Evolutionary conservation across 192 early-diverging fungal genomes (phyloP).

Genomic region (Glomus cerebriforme): DNA sequence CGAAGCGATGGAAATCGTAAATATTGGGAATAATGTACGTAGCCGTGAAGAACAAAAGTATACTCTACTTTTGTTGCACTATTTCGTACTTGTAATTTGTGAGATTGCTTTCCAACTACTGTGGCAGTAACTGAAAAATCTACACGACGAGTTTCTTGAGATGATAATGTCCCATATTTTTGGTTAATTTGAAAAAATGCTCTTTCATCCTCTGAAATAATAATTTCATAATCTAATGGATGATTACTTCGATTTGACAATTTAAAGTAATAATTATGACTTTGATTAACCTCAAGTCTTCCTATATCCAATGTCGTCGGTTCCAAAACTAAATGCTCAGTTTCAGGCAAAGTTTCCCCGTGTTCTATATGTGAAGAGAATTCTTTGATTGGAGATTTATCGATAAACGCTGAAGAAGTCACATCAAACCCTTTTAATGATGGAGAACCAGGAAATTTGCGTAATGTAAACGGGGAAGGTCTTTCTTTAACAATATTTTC

Average conservation of each 20-base stretch:
- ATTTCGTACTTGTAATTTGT: constrained; percentile 52
- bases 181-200: constrained; percentile 40
- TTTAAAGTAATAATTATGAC: constrained; percentile 54
- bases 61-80: constrained; percentile 34
- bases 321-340: constrained; percentile 41
- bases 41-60: constrained; percentile 53
- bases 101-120: constrained; percentile 54
- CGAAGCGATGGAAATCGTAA: constrained; percentile 64
- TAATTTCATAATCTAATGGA: constrained; percentile 41
- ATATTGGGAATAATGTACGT: constrained; percentile 57
- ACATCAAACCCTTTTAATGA: background rate
- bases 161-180: constrained; percentile 43
- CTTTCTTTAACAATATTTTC: too few relatives aligned
- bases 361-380: background rate
- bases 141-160: constrained; percentile 61
- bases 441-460: background rate
- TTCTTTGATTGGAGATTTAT: background rate
- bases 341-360: background rate
- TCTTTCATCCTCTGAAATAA: constrained; percentile 30
- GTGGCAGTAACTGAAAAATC: constrained; percentile 54
- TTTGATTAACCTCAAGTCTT: constrained; percentile 50
- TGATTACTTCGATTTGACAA: constrained; percentile 44
- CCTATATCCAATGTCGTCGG: constrained; percentile 53
- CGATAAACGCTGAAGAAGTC: background rate
- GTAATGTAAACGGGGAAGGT: too few relatives aligned